Base-by-base conservation (phyloP, 192 early-diverging fungal genomes). In the Allomyces arbusculus region DNA sequence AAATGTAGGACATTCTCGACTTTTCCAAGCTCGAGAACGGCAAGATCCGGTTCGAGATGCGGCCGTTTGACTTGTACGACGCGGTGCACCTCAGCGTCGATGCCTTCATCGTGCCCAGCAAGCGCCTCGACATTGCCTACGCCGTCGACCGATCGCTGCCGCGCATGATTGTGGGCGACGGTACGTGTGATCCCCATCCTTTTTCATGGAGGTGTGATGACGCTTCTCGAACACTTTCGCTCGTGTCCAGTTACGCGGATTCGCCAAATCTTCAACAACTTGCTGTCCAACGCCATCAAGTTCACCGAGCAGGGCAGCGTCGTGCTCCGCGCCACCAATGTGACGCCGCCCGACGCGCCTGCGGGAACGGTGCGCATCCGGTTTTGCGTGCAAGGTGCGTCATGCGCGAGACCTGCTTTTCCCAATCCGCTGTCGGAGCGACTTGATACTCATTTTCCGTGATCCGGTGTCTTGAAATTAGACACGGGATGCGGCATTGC, bases 261-360 rank as follows among this genome's bases (percentile, higher is more conserved):
- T 8, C 62, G 62, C 62, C 62, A 62, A 25, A 23, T 62, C 20
- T 25, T 62, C 62, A 25, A 23, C 62, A 62, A 62, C 62, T 23
- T 62, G 62, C 24, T 23, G 20, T 62, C 62, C n/a, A 62, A 62
- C 62, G 62, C 62, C 19, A 25, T 62, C 24, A 62, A 62, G 62
- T 62, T 62, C 23, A 62, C 62, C n/a, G 62, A 62, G 19, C 23
- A 11, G 1, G 62, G 62, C 19, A 5, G 23, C 23, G 24, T 62
- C 62, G 19, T 25, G 0, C 10, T 62, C 23, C 1, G 62, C 62
- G 62, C 24, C 23, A 22, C 61, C 22, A 23, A 19, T 23, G 61
- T 23, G 20, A 22, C 61, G 20, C 61, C 61, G 22, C 61, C 61
- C 61, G 61, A 5, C 20, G 61, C 61, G 61, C 33, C 33, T 5